Evolutionary conservation across 176 grass and related monocot species (phyloP).

Genomic region (Eleusine indica): DNA sequence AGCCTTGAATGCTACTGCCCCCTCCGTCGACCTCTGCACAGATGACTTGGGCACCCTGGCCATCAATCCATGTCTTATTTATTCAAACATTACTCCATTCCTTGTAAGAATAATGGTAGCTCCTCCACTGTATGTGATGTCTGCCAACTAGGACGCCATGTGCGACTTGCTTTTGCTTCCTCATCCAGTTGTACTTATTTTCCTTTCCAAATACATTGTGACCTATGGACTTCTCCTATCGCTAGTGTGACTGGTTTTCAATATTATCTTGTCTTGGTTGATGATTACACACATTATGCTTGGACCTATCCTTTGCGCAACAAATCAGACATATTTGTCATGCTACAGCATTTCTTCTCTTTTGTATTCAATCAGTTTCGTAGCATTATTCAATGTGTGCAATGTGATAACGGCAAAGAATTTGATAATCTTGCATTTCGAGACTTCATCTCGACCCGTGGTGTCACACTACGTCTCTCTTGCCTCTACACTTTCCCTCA

Average conservation of each 20-base stretch:
- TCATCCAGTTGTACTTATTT: background rate
- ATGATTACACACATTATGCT: background rate
- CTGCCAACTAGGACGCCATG: background rate
- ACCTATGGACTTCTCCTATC: background rate
- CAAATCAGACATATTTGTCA: background rate
- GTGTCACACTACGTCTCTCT: background rate
- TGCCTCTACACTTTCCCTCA: background rate
- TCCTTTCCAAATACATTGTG: background rate
- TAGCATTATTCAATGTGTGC: background rate
- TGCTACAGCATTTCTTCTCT: background rate
- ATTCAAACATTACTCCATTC: background rate
- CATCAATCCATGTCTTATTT: fast-evolving
- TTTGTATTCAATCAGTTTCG: background rate
- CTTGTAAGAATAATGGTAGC: background rate
- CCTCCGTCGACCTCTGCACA: background rate
- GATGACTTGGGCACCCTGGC: background rate
- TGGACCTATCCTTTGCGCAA: background rate
- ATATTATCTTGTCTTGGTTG: background rate
- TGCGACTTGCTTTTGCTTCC: fast-evolving
- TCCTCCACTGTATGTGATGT: background rate
- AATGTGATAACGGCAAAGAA: background rate
- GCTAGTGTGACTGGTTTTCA: background rate
- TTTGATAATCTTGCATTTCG: background rate
- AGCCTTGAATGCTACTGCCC: background rate
- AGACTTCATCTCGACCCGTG: fast-evolving